phyloP scores from a whole-genome alignment of 768 basidiomycete species.

The Amanita pseudoporphyria region DNA sequence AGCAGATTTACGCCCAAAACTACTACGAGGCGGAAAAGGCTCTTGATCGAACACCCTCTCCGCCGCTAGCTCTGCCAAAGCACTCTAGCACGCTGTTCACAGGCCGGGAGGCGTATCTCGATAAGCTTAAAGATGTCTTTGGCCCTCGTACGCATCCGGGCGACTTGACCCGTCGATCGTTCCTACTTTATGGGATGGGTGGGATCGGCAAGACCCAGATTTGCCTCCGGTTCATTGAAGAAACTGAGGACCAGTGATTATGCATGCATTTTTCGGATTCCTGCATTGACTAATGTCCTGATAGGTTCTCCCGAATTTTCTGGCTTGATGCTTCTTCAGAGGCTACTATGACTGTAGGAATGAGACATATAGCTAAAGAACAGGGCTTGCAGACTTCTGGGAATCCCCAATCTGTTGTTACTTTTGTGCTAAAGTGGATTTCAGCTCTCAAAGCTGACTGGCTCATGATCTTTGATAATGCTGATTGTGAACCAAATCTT shows the following conservation, averaged over 20 bases:
- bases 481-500: constrained; percentile 7
- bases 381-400: neutral
- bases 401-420: neutral
- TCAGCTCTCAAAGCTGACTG: constrained; percentile 9
- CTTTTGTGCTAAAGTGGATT: constrained; percentile 9
- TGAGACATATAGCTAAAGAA: constrained; percentile 7
- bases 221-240: constrained; percentile 1
- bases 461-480: constrained; percentile 16
- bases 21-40: neutral
- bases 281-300: constrained; percentile 3
- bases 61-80: neutral
- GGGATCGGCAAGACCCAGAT: constrained; percentile 9
- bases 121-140: constrained; percentile 10
- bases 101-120: constrained; percentile 9
- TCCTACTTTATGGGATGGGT: constrained; percentile 13
- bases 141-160: neutral
- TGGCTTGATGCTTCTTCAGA: constrained; percentile 16
- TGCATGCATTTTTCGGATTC: neutral
- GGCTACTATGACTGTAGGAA: constrained; percentile 7
- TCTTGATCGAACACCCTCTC: neutral
- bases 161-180: constrained; percentile 1
- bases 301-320: constrained; percentile 13
- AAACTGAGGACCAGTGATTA: neutral
- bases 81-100: constrained; percentile 3
- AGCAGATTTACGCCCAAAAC: neutral